A percentile compares a stretch with the other conserved stretches of the same genome.
These are phyloP conservation scores for Ramichloridium luteum DNA, from an alignment of 2,329 filamentous ascomycete species.

Conservation along the genomic window DNA sequence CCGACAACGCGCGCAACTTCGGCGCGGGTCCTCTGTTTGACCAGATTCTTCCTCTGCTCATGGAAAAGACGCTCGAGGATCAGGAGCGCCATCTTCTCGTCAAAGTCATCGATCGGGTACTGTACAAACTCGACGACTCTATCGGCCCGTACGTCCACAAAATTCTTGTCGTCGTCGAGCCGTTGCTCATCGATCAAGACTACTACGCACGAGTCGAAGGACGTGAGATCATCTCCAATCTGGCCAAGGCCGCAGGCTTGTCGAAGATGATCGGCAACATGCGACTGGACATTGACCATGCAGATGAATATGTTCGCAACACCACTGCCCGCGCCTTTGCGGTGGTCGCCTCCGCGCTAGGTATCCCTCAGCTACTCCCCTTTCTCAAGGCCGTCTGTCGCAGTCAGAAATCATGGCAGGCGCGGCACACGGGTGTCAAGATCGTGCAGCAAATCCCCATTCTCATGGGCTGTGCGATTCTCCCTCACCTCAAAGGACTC, in stretches of 20 bases:
- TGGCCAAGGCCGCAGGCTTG: constrained; percentile 89
- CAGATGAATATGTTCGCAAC: constrained; percentile 96
- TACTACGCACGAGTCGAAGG: constrained; percentile 98
- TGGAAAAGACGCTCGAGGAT: constrained; percentile 96
- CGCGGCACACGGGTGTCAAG: constrained; percentile 94
- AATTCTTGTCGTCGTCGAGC: constrained; percentile 96
- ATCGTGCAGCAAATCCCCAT: constrained; percentile 99
- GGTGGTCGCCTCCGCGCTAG: constrained; percentile 88
- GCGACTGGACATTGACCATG: constrained; percentile 96
- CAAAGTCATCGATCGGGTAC: constrained; percentile 95
- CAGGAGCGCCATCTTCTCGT: constrained; percentile 96
- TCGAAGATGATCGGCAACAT: constrained; percentile 99
- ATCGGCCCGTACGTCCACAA: constrained; percentile 96
- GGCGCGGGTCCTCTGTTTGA: constrained; percentile 91
- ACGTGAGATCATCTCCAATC: constrained; percentile 95
- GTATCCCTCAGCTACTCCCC: constrained; percentile 86
- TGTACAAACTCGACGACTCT: constrained; percentile 96
- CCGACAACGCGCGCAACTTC: constrained; percentile 93
- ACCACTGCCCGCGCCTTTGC: constrained; percentile 95
- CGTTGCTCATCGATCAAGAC: constrained; percentile 97
- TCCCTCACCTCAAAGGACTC: constrained; percentile 88
- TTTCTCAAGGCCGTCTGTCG: constrained; percentile 92
- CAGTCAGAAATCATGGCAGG: constrained; percentile 99
- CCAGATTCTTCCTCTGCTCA: constrained; percentile 88
- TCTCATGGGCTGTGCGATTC: constrained; percentile 91